phyloP scores from a whole-genome alignment of 2,329 filamentous ascomycete genomes.

The Aspergillus phoenicis region DNA sequence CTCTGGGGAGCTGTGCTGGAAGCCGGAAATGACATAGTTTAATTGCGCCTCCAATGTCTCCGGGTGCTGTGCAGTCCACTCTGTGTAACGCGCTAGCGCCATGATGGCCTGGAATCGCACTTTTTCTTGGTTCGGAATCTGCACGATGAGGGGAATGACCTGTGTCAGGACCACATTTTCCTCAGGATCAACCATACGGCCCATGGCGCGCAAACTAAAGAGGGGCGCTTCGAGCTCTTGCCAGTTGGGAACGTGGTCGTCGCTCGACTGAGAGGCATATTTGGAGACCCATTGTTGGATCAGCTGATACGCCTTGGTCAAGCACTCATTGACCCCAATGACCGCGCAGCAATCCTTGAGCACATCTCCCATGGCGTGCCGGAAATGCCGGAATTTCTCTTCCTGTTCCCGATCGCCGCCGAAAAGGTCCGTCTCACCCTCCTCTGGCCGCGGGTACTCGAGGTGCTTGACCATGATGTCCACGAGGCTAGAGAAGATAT shows the following conservation, averaged over 20 bases:
- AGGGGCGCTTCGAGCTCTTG: constrained; percentile 93
- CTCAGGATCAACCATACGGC: constrained; percentile 89
- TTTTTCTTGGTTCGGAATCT: constrained; percentile 95
- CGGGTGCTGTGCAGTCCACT: constrained; percentile 94
- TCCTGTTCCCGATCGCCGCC: constrained; percentile 94
- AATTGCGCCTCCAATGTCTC: constrained; percentile 91
- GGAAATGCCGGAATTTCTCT: constrained; percentile 94
- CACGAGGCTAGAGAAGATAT: constrained; percentile 85
- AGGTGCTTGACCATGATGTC: constrained; percentile 91
- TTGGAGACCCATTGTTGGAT: constrained; percentile 87
- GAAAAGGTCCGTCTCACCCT: constrained; percentile 80
- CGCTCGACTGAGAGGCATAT: constrained; percentile 74
- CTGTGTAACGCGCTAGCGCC: constrained; percentile 93
- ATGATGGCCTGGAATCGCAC: constrained; percentile 98
- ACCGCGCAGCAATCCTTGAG: constrained; percentile 97
- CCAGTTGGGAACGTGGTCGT: constrained; percentile 84
- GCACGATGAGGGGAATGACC: constrained; percentile 88
- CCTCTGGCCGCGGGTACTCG: constrained; percentile 78
- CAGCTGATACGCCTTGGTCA: constrained; percentile 81
- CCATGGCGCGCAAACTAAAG: constrained; percentile 94
- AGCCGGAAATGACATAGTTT: constrained; percentile 92
- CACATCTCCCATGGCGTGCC: constrained; percentile 96
- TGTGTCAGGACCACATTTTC: constrained; percentile 86
- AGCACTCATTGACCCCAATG: constrained; percentile 87
- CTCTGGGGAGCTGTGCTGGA: constrained; percentile 84